Evolutionary conservation across 768 basidiomycete genomes (phyloP).

Genomic region (Mrakia hoshinonis): DNA sequence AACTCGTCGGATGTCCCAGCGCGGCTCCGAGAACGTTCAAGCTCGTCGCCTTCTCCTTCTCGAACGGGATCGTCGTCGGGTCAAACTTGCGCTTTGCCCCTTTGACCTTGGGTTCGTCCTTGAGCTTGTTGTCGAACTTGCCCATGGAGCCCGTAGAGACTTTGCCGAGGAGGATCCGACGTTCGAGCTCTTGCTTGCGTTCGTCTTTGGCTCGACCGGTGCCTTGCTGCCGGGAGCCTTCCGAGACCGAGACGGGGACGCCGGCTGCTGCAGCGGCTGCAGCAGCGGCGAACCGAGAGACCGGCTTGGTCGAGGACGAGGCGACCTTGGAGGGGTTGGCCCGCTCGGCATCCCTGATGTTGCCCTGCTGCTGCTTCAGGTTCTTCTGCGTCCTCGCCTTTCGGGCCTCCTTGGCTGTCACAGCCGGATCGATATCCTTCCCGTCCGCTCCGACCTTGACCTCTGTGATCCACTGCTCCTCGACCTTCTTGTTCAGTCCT

Average conservation of each 20-base stretch:
- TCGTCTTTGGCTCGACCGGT: constrained; percentile 40
- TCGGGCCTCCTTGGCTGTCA: constrained; percentile 64
- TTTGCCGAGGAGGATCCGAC: constrained; percentile 64
- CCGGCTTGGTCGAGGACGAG: constrained; percentile 23
- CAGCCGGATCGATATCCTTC: constrained; percentile 63
- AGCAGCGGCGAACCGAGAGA: constrained; percentile 31
- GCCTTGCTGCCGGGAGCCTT: constrained; percentile 11
- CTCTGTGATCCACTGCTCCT: constrained; percentile 85
- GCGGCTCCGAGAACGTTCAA: constrained; percentile 61
- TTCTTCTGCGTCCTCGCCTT: constrained; percentile 79
- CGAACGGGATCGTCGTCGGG: constrained; percentile 56
- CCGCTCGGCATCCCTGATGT: constrained; percentile 50
- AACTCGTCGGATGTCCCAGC: constrained; percentile 56
- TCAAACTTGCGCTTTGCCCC: constrained; percentile 96
- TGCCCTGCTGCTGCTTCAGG: constrained; percentile 62
- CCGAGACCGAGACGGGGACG: constrained; percentile 18
- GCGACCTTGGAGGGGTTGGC: constrained; percentile 22
- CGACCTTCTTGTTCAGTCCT: constrained; percentile 75
- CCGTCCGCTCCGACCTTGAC: constrained; percentile 76
- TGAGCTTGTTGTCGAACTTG: constrained; percentile 73
- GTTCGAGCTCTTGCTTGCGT: constrained; percentile 66
- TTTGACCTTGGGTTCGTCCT: constrained; percentile 77
- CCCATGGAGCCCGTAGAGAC: constrained; percentile 92
- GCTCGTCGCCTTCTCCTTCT: constrained; percentile 62
- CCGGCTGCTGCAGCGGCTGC: constrained; percentile 3